phyloP scores from a whole-genome alignment of 192 early-diverging fungal species.

The Coemansia sp. region DNA sequence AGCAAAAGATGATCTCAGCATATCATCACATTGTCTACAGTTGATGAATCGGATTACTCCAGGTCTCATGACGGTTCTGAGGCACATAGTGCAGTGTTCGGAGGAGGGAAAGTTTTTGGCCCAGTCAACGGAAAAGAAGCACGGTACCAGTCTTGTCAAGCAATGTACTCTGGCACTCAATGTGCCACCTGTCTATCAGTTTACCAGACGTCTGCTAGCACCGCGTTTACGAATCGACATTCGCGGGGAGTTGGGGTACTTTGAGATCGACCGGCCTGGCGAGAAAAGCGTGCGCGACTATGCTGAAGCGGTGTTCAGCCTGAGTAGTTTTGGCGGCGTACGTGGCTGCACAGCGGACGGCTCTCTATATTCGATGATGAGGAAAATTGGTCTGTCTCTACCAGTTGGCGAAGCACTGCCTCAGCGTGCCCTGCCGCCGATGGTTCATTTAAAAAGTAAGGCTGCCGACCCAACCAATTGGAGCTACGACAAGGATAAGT shows the following conservation, averaged over 20 bases:
- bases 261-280: constrained; percentile 18
- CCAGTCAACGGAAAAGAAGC: constrained; percentile 69
- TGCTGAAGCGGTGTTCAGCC: constrained; percentile 11
- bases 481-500: constrained; percentile 71
- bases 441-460: constrained; percentile 68
- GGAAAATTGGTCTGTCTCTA: constrained; percentile 23
- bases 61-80: constrained; percentile 69
- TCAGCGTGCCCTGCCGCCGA: constrained; percentile 45
- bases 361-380: constrained; percentile 19
- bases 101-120: constrained; percentile 65
- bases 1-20: constrained; percentile 74
- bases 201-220: constrained; percentile 74
- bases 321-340: not conserved
- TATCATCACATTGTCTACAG: constrained; percentile 76
- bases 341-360: not conserved
- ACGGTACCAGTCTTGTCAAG: constrained; percentile 71
- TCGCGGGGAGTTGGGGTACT: constrained; percentile 14
- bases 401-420: not conserved
- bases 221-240: constrained; percentile 61
- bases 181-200: constrained; percentile 80
- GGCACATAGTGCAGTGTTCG: constrained; percentile 69
- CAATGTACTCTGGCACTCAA: constrained; percentile 71
- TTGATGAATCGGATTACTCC: constrained; percentile 85
- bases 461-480: constrained; percentile 57
- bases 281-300: constrained; percentile 24